Evolutionary conservation across 2,329 filamentous ascomycete species (phyloP).

Genomic region (Botrytis aclada): DNA sequence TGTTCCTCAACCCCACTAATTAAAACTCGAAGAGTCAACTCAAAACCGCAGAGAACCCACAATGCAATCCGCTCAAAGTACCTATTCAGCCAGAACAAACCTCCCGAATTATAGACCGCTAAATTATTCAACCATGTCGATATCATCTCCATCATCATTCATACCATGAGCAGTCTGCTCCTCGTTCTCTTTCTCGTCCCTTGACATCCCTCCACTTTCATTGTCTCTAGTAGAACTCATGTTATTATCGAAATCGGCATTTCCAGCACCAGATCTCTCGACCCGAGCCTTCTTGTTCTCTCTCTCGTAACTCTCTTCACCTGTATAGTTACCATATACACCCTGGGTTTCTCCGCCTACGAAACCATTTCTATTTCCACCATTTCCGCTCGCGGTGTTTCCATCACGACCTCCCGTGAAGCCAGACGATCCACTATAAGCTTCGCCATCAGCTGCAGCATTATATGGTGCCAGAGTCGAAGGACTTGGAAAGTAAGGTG

Average conservation of each 20-base stretch:
- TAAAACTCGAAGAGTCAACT: neutral
- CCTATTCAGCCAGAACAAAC: no score
- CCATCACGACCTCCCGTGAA: rapidly evolving
- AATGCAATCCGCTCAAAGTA: neutral
- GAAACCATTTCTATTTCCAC: neutral
- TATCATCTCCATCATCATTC: neutral
- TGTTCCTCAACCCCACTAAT: neutral
- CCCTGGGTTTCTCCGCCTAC: neutral
- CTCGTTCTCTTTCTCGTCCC: neutral
- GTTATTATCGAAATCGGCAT: no score
- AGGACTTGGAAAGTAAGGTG: neutral
- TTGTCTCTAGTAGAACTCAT: neutral
- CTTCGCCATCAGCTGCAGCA: rapidly evolving
- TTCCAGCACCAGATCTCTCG: no score
- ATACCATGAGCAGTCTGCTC: neutral
- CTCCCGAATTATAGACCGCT: rapidly evolving
- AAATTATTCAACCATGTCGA: neutral
- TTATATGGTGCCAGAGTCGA: rapidly evolving
- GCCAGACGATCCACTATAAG: neutral
- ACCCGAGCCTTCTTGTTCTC: neutral
- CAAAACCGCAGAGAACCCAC: neutral
- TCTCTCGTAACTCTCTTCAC: neutral
- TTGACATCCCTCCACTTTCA: neutral
- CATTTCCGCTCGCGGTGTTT: neutral
- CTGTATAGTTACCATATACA: neutral